phyloP scores from a whole-genome alignment of 163 green algal genomes.

The Coccomyxa subellipsoidea region DNA sequence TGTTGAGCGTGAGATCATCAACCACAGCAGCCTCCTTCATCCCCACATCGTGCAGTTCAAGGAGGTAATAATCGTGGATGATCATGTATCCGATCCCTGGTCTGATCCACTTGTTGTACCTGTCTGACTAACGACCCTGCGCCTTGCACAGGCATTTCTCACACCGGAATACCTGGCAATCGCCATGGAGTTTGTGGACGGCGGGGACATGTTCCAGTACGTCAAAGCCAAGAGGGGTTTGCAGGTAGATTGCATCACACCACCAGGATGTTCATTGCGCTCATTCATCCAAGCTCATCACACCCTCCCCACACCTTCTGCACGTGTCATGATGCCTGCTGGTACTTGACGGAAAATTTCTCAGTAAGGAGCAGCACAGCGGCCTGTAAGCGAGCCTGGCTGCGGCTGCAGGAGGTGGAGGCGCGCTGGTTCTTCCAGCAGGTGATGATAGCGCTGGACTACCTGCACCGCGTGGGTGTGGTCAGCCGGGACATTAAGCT shows the following conservation, averaged over 20 bases:
- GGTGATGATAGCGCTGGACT: conserved; percentile 89
- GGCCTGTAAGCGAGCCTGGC: no score
- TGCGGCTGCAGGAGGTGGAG: conserved; percentile 77
- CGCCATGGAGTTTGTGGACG: conserved; percentile 59
- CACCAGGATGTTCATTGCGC: not conserved
- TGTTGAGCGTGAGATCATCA: conserved; percentile 63
- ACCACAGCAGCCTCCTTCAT: conserved; percentile 60
- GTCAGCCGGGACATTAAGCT: conserved; percentile 19
- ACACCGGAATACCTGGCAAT: conserved; percentile 43
- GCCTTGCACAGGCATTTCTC: conserved; percentile 55
- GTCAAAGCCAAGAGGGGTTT: conserved; percentile 57
- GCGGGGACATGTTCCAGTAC: conserved; percentile 65
- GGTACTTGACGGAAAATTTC: no score
- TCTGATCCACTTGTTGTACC: conserved; percentile 25
- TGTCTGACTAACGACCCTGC: no score
- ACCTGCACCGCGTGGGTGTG: conserved; percentile 57
- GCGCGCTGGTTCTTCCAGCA: conserved; percentile 95
- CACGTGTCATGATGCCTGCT: no score
- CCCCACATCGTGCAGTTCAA: conserved; percentile 44
- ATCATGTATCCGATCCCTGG: not conserved
- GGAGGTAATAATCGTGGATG: conserved; percentile 31
- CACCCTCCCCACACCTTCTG: no score
- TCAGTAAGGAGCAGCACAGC: no score
- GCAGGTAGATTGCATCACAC: conserved; percentile 42
- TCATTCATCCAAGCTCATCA: no score